A percentile compares a stretch with the other conserved stretches of the same genome.
These are phyloP conservation scores for Apiospora malaysiana DNA, from an alignment of 2,329 filamentous ascomycete species.

Conservation along the genomic window DNA sequence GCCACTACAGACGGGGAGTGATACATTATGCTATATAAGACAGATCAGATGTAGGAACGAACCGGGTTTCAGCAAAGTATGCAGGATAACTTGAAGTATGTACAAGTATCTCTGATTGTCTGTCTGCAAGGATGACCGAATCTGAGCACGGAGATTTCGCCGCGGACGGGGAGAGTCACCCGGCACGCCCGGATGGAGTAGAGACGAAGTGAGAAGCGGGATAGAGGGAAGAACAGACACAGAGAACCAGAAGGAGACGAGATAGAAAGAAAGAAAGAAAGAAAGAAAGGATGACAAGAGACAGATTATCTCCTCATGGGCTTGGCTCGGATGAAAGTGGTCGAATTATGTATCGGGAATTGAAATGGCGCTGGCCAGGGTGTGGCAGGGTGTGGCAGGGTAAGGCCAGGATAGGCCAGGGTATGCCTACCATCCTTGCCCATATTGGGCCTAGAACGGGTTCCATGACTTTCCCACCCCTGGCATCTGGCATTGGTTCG, in stretches of 20 bases:
- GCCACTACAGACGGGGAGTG: no score
- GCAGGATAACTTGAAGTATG: no score
- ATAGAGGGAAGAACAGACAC: not conserved
- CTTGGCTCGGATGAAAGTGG: not conserved
- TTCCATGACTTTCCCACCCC: not conserved
- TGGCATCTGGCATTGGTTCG: slow-evolving; percentile 6
- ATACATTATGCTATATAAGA: no score
- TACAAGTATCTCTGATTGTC: no score
- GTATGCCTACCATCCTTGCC: not conserved
- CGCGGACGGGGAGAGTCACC: not conserved
- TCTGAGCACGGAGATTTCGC: not conserved
- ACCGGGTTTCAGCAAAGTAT: no score
- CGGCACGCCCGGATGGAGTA: not conserved
- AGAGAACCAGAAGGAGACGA: not conserved
- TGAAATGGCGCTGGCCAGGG: not conserved
- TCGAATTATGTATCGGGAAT: slow-evolving; percentile 12
- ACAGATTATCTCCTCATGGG: not conserved
- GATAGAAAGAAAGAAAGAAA: no score
- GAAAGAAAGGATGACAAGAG: not conserved
- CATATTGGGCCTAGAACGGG: slow-evolving; percentile 9
- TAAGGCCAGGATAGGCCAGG: not conserved
- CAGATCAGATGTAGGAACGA: no score
- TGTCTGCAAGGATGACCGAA: not conserved
- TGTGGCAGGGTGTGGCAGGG: no score
- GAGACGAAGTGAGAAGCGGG: not conserved